Evolutionary conservation across 306 rosid species (phyloP).

Genomic region (Benincasa hispida): DNA sequence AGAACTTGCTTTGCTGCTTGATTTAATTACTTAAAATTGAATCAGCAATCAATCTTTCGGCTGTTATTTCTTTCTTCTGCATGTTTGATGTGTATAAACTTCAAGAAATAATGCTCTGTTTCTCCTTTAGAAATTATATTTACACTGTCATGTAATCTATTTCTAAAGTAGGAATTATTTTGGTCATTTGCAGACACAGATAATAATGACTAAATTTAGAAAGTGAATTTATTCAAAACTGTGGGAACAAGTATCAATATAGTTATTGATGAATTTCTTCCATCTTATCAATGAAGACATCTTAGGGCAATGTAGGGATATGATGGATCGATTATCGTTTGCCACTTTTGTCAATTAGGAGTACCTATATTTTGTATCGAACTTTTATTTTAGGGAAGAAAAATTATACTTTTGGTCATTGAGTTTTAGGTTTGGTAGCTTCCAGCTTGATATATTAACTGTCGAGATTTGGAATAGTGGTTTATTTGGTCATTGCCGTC

Average conservation of each 20-base stretch:
- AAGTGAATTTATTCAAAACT: background rate
- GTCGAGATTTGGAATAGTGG: no score
- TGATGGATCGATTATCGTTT: background rate
- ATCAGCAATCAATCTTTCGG: background rate
- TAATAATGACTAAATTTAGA: background rate
- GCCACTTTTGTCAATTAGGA: background rate
- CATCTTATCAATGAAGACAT: background rate
- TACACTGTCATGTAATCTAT: background rate
- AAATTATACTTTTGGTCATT: background rate
- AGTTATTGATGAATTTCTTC: background rate
- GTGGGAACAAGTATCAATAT: background rate
- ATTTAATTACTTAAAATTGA: background rate
- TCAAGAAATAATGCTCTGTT: background rate
- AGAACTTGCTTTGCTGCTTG: constrained; percentile 8
- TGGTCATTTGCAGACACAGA: background rate
- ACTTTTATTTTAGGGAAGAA: no score
- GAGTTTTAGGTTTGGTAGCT: background rate
- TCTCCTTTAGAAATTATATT: no score
- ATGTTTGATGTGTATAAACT: background rate
- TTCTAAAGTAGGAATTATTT: background rate
- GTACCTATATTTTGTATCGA: background rate
- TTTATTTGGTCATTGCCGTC: no score
- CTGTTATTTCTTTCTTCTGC: background rate
- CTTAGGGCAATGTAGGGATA: background rate
- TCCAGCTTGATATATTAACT: background rate